Conservation (phyloP, 495 filamentous ascomycete species). For the Tuber melanosporum region DNA sequence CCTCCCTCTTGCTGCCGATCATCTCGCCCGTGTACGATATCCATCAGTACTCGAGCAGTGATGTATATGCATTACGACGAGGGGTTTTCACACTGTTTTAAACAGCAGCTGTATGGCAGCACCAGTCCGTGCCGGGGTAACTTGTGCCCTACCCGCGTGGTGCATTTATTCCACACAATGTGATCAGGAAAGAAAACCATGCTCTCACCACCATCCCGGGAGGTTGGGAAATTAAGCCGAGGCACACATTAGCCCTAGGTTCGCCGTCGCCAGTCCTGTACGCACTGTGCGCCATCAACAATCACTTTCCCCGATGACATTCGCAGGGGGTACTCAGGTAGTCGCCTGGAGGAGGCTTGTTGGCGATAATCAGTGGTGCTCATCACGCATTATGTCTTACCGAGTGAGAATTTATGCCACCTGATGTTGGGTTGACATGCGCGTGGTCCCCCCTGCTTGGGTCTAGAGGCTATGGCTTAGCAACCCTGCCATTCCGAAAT, state of each 20-base stretch:
- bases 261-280: background rate
- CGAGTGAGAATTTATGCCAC: conserved; percentile 5
- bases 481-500: background rate
- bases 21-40: background rate
- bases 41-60: background rate
- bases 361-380: background rate
- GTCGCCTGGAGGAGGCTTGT: background rate
- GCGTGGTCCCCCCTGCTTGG: background rate
- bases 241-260: background rate
- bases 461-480: background rate
- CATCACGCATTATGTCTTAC: background rate
- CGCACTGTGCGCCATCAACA: background rate
- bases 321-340: background rate
- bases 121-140: background rate
- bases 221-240: background rate
- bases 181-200: background rate
- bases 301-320: background rate
- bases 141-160: background rate
- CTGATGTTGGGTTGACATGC: background rate
- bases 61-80: background rate
- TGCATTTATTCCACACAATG: background rate
- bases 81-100: background rate
- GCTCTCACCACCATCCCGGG: background rate
- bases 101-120: background rate
- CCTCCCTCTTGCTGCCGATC: background rate